These are phyloP conservation scores for Linnemannia zychae DNA, from an alignment of 192 early-diverging fungal species.

Conservation along the genomic window DNA sequence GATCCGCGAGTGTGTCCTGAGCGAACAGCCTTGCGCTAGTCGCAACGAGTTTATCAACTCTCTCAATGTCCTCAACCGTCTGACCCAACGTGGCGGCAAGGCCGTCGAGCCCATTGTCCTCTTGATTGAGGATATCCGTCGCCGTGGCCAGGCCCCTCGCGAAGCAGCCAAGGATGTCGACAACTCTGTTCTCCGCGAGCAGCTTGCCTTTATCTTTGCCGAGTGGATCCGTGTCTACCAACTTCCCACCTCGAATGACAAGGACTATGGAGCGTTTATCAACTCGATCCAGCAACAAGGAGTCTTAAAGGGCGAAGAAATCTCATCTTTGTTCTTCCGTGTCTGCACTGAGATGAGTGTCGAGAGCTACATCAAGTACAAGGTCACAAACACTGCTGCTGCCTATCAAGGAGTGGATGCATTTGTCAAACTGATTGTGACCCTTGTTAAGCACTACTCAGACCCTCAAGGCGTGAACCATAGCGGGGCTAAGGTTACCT, in stretches of 20 bases:
- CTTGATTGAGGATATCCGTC: constrained; percentile 70
- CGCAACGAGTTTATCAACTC: constrained; percentile 77
- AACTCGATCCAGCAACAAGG: constrained; percentile 81
- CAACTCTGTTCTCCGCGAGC: constrained; percentile 68
- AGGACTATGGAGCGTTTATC: constrained; percentile 74
- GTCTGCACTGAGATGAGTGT: constrained; percentile 89
- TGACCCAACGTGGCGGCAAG: constrained; percentile 72
- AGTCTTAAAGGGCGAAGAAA: constrained; percentile 80
- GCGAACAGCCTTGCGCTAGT: constrained; percentile 65
- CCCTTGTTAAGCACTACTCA: constrained; percentile 81
- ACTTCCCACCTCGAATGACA: constrained; percentile 79
- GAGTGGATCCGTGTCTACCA: constrained; percentile 88
- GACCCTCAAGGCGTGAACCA: constrained; percentile 69
- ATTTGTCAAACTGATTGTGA: constrained; percentile 89
- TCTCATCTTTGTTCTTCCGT: constrained; percentile 91
- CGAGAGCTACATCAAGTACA: constrained; percentile 79
- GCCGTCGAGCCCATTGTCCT: constrained; percentile 59
- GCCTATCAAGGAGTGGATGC: constrained; percentile 93
- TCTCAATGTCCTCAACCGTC: constrained; percentile 78
- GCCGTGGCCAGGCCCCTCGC: constrained; percentile 48
- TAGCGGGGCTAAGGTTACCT: constrained; percentile 69
- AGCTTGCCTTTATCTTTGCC: constrained; percentile 75
- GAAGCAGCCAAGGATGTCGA: constrained; percentile 64
- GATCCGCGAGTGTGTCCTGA: constrained; percentile 76
- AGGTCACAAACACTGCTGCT: constrained; percentile 58